Base-by-base conservation (phyloP, 2,329 filamentous ascomycete species). In the Cordyceps farinosa region DNA sequence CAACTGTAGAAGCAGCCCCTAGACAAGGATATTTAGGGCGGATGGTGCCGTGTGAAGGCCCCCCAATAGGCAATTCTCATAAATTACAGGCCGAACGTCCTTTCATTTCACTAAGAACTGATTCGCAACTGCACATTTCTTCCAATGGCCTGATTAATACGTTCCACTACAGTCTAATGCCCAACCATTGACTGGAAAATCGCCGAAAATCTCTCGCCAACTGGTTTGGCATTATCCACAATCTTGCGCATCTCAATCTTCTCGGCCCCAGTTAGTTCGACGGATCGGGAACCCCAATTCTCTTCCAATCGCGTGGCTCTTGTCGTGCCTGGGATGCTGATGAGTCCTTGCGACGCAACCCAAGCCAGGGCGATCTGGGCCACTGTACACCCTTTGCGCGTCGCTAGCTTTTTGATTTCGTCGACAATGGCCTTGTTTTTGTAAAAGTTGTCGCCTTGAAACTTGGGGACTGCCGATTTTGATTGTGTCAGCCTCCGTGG, bases 271-370 rank as follows among this genome's bases (percentile, higher is more conserved):
- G 44, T 47, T 2, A 47, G 44, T 7, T 29, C n/a, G 22, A 47
- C 10, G 6, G 27, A 7, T 11, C 74, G 64, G 1, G 75, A 78
- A 0, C 68, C 68, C 72, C 72, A 77, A 61, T 79, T 80, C 56
- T 78, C 74, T 51, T 77, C 75, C 6, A 79, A 55, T 0, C 78
- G 71, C 5, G 65, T 54, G 0, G 72, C 62, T 65, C 79, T 79
- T 0, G 77, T 80, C 0, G 78, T 79, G 1, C 80, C 80, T 0
- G 80, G 79, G 55, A 81, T 81, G 0, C 79, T 70, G 64, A 82
- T 79, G 69, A 79, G 69, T 0, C 74, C 73, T 47, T 78, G 74
- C 69, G 75, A 69, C 11, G 71, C 73, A 1, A 78, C 75, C 77
- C 76, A 78, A 0, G 76, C 74, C 1, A 78, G 70, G 0, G 77